phyloP scores from a whole-genome alignment of 768 basidiomycete genomes.

The Suillus subalutaceus region DNA sequence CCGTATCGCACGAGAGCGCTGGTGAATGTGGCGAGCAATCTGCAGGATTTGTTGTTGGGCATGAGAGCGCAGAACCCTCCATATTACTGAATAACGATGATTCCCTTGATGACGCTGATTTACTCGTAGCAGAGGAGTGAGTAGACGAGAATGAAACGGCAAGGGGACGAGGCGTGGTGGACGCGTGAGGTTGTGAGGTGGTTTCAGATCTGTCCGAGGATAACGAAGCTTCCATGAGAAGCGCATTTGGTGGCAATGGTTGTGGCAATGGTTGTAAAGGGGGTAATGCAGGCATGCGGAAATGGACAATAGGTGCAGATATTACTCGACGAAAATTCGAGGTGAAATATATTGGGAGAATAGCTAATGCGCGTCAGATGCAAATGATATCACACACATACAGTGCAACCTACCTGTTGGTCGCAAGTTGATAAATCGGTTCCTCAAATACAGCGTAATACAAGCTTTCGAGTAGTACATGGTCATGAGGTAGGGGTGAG shows the following conservation, averaged over 20 bases:
- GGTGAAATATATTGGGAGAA: conserved; percentile 70
- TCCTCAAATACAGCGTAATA: conserved; percentile 67
- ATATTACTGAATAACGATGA: conserved; percentile 36
- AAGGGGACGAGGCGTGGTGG: conserved; percentile 36
- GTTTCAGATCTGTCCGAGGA: conserved; percentile 31
- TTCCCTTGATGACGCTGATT: conserved; percentile 36
- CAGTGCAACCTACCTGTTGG: conserved; percentile 57
- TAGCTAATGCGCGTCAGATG: conserved; percentile 42
- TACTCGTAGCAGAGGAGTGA: conserved; percentile 37
- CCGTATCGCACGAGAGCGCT: background rate
- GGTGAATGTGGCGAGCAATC: conserved; percentile 26
- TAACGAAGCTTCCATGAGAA: conserved; percentile 21
- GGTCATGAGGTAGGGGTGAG: conserved; percentile 56
- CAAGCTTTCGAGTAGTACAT: conserved; percentile 69
- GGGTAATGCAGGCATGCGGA: conserved; percentile 71
- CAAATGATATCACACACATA: background rate
- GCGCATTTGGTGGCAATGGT: conserved; percentile 28
- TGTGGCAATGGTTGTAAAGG: conserved; percentile 54
- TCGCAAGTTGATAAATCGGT: conserved; percentile 70
- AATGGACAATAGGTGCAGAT: conserved; percentile 60
- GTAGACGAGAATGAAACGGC: conserved; percentile 59
- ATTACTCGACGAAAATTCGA: conserved; percentile 71
- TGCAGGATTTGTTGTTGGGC: conserved; percentile 21
- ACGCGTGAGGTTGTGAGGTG: conserved; percentile 16
- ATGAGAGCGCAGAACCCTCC: conserved; percentile 27